Percentiles rank a stretch among this genome's conserved stretches.
phyloP scores from a whole-genome alignment of 2,329 filamentous ascomycete species.

The Kalmusia sp. region DNA sequence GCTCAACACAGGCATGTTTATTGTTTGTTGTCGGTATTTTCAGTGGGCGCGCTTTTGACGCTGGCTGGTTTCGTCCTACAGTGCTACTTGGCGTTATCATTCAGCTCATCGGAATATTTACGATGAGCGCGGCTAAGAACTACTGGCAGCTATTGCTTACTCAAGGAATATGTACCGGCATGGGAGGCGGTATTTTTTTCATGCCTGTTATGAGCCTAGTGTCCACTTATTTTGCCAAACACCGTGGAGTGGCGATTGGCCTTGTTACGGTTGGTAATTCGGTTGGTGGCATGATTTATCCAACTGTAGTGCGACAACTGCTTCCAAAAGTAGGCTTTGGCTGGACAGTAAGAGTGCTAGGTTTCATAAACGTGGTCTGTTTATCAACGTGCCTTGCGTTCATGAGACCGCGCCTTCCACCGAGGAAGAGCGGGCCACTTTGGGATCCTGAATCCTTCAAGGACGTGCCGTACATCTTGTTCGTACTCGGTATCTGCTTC shows the following conservation, averaged over 20 bases:
- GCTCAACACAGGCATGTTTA: slow-evolving; percentile 57
- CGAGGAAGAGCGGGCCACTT: slow-evolving; percentile 57
- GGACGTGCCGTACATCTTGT: slow-evolving; percentile 62
- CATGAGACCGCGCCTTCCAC: slow-evolving; percentile 56
- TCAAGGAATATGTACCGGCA: slow-evolving; percentile 40
- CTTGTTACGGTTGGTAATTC: slow-evolving; percentile 65
- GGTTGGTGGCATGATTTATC: slow-evolving; percentile 69
- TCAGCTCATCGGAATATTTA: slow-evolving; percentile 57
- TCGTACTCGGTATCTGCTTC: slow-evolving; percentile 54
- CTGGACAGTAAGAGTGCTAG: slow-evolving; percentile 49
- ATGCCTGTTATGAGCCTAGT: slow-evolving; percentile 38
- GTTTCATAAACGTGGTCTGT: slow-evolving; percentile 52
- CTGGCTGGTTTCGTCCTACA: slow-evolving; percentile 55
- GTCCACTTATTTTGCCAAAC: slow-evolving; percentile 65
- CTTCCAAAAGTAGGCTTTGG: slow-evolving; percentile 48
- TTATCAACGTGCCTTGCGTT: slow-evolving; percentile 47
- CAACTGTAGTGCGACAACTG: slow-evolving; percentile 59
- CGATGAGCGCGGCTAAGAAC: slow-evolving; percentile 54
- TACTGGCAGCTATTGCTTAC: slow-evolving; percentile 56
- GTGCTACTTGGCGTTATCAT: slow-evolving; percentile 51
- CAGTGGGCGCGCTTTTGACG: slow-evolving; percentile 57
- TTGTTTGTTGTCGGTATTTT: slow-evolving; percentile 55
- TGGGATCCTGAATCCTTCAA: slow-evolving; percentile 65
- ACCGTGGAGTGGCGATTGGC: slow-evolving; percentile 65
- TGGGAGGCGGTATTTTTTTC: slow-evolving; percentile 42